Conservation (phyloP, 441 rosid species). For the Erodium texanum region DNA sequence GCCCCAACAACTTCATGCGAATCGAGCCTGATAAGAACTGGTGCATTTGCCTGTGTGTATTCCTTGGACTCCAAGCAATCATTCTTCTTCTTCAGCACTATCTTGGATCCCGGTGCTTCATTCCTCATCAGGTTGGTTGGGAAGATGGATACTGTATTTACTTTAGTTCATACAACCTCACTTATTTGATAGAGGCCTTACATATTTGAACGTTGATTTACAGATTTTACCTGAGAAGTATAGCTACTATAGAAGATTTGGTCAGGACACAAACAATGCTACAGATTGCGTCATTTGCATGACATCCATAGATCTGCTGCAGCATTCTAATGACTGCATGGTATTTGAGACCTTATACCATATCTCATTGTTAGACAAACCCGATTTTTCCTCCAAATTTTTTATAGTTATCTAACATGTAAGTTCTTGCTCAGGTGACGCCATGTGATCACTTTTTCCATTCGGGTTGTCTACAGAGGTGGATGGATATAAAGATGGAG, state of each 20-base stretch:
- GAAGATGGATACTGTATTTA: too few relatives aligned
- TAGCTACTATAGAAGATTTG: slow-evolving; percentile 66
- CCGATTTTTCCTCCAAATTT: slow-evolving; percentile 5
- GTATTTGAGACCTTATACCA: slow-evolving; percentile 34
- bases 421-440: slow-evolving; percentile 51
- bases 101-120: slow-evolving; percentile 91
- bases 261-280: slow-evolving; percentile 38
- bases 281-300: slow-evolving; percentile 93
- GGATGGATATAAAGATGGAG: slow-evolving; percentile 99
- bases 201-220: slow-evolving; percentile 16
- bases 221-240: slow-evolving; percentile 96
- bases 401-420: too few relatives aligned
- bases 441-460: slow-evolving; percentile 97
- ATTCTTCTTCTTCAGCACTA: slow-evolving; percentile 90
- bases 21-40: slow-evolving; percentile 71
- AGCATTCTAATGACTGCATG: slow-evolving; percentile 74
- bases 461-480: slow-evolving; percentile 83
- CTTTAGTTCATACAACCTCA: background rate
- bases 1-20: slow-evolving; percentile 94
- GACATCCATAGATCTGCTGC: slow-evolving; percentile 70
- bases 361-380: too few relatives aligned
- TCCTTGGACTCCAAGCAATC: slow-evolving; percentile 70
- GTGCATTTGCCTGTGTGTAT: slow-evolving; percentile 60
- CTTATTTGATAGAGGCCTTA: slow-evolving; percentile 11
- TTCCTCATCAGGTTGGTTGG: slow-evolving; percentile 90